phyloP scores from a whole-genome alignment of 345 rosid species.

The Lagerstroemia speciosa region DNA sequence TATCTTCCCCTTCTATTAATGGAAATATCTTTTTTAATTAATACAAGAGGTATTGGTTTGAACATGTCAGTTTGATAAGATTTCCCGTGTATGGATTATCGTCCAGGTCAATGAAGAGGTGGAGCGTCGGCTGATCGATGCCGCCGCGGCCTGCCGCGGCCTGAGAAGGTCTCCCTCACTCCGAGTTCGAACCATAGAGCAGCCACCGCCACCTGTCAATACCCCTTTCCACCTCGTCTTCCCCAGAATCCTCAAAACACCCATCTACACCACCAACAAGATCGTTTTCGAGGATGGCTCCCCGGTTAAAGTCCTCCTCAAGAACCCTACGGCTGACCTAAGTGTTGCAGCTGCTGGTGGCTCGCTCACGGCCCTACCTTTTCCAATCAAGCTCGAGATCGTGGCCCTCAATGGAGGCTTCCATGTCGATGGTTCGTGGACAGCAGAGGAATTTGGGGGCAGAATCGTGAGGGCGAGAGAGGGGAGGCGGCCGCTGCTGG shows the following conservation, averaged over 20 bases:
- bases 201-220: constrained; percentile 25
- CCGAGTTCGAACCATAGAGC: constrained; percentile 32
- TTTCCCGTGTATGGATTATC: background rate
- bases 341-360: background rate
- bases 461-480: constrained; percentile 58
- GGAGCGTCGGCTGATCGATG: constrained; percentile 29
- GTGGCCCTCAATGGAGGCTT: constrained; percentile 80
- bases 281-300: constrained; percentile 31
- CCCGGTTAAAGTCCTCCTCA: constrained; percentile 45
- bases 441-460: constrained; percentile 43
- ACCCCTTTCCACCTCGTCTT: constrained; percentile 26
- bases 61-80: background rate
- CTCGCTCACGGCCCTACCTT: constrained; percentile 17
- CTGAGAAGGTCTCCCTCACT: constrained; percentile 39
- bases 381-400: constrained; percentile 54
- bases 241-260: constrained; percentile 20
- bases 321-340: constrained; percentile 19
- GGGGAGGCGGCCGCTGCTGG: constrained; percentile 73
- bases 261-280: constrained; percentile 61
- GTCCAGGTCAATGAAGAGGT: constrained; percentile 75
- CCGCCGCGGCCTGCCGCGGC: constrained; percentile 12
- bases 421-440: constrained; percentile 36
- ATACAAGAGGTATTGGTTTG: too few relatives aligned
- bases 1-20: too few relatives aligned
- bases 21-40: too few relatives aligned